Evolutionary conservation across 1,284 basidiomycete genomes (phyloP), one percentile per base, ranked within the genome.

Genomic region (Rhodotorula glutinis): DNA sequence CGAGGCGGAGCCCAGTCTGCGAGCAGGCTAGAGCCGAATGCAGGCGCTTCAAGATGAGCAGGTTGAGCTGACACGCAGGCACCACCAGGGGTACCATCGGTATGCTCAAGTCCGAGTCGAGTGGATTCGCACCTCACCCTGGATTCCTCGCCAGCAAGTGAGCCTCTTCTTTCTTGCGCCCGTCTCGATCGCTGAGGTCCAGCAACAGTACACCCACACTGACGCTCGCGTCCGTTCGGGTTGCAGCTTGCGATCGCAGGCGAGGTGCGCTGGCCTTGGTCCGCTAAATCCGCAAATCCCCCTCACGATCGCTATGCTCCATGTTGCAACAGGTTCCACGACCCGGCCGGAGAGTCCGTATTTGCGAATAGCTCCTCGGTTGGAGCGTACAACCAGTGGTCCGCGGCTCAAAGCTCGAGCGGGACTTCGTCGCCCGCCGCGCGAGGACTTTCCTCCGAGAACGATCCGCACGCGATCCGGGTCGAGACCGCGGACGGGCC

Each of bases 81-180:
- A 23, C 25, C 11, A n/a, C 59, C 65, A 70, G 69, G 23, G 70
- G 70, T 2, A 71, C 70, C 8, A 71, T 71, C 53, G 90, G 90
- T 17, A 92, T 92, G 90, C 86, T 92, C 51, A 70, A 74, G 41
- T 84, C 87, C 70, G 77, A 75, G 16, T 72, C 74, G 1, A 70
- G 73, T 17, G 90, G 91, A 58, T 93, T 92, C 77, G 88, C 89
- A 19, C 90, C 91, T 17, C 91, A 93, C 76, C 90, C 91, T 0
- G 87, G 87, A 72, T 93, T 92, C 78, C 81, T 95, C 51, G 62
- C 61, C 21, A 49, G 30, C 25, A 63, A 63, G 67, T 70, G 43
- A 19, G 63, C 27, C n/a, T 9, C 11, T 30, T 33, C n/a, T 23
- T 23, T 29, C 38, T 33, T 4, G 29, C 25, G n/a, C n/a, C 49